phyloP scores from a whole-genome alignment of 1,284 basidiomycete genomes.

The Cutaneotrichosporon sp. region DNA sequence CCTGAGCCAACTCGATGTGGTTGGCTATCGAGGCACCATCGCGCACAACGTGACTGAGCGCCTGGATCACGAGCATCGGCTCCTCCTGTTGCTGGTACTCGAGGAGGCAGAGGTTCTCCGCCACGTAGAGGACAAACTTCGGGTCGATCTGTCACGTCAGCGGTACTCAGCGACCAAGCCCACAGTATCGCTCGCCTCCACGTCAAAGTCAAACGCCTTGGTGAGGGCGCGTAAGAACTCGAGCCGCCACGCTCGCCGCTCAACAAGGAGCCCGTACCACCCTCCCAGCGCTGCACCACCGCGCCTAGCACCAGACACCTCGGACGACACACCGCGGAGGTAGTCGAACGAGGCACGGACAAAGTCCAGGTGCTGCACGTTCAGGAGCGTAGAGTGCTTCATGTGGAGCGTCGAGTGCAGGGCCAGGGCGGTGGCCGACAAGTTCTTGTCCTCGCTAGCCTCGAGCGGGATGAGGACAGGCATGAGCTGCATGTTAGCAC shows the following conservation, averaged over 20 bases:
- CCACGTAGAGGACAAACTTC: constrained; percentile 83
- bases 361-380: constrained; percentile 77
- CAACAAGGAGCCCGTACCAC: constrained; percentile 88
- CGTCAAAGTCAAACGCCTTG: constrained; percentile 73
- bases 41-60: constrained; percentile 76
- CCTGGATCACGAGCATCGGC: constrained; percentile 77
- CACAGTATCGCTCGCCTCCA: constrained; percentile 40
- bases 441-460: constrained; percentile 65
- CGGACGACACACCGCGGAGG: constrained; percentile 63
- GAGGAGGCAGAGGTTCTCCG: constrained; percentile 87
- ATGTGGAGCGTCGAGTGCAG: constrained; percentile 79
- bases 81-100: constrained; percentile 97
- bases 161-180: constrained; percentile 48
- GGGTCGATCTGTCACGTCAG: constrained; percentile 65
- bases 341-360: constrained; percentile 80
- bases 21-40: constrained; percentile 72
- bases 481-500: constrained; percentile 64
- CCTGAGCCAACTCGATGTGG: constrained; percentile 50
- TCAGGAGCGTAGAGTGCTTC: constrained; percentile 88
- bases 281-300: constrained; percentile 69
- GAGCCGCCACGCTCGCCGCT: constrained; percentile 78
- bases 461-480: constrained; percentile 92
- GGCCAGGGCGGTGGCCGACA: constrained; percentile 74
- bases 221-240: constrained; percentile 84
- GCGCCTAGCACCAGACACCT: constrained; percentile 37